Evolutionary conservation across 2,329 filamentous ascomycete genomes (phyloP).

Genomic region (Lasiodiplodia citricola): DNA sequence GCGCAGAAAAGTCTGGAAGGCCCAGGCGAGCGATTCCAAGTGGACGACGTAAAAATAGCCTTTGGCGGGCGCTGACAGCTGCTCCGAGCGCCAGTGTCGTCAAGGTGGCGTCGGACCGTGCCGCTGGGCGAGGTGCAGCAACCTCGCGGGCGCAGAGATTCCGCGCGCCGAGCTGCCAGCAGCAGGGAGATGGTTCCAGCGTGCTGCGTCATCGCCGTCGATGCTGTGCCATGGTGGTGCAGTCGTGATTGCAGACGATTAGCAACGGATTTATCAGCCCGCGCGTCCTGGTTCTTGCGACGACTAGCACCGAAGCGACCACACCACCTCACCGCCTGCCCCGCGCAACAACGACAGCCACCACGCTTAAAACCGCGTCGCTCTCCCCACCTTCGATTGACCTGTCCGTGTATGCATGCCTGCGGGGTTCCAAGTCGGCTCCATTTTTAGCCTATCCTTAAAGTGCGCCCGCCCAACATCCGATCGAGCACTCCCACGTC

Average conservation of each 20-base stretch:
- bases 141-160: neutral
- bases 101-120: constrained; percentile 22
- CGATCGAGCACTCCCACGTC: constrained; percentile 3
- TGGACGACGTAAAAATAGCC: constrained; percentile 22
- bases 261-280: constrained; percentile 1
- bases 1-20: constrained; percentile 78
- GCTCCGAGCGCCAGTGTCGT: neutral
- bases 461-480: neutral
- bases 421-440: neutral
- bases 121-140: neutral
- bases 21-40: constrained; percentile 72
- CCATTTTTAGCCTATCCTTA: constrained; percentile 8
- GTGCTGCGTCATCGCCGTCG: neutral
- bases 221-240: neutral
- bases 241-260: neutral
- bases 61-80: constrained; percentile 1
- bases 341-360: neutral
- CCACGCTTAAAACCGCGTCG: neutral
- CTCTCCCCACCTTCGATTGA: no score
- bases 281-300: neutral
- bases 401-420: neutral
- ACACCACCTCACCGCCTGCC: no score
- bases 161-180: neutral
- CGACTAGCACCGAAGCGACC: no score
- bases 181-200: neutral